Evolutionary conservation across 768 basidiomycete genomes (phyloP).

Genomic region (Exsudoporus frostii): DNA sequence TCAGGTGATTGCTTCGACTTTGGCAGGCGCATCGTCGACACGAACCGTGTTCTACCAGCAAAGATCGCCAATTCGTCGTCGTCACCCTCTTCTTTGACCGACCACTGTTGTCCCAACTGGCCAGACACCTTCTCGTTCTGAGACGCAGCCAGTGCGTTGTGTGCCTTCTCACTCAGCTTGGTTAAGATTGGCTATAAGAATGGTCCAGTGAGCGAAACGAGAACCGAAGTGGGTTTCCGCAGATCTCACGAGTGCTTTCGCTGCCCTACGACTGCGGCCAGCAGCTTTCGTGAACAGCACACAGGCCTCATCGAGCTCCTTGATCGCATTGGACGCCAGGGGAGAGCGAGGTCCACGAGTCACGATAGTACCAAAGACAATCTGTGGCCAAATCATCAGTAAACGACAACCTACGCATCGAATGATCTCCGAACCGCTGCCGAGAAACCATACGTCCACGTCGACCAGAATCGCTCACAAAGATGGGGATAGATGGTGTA

Average conservation of each 20-base stretch:
- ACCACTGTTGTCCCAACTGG: slow-evolving; percentile 44
- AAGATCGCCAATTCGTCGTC: slow-evolving; percentile 69
- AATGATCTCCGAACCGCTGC: slow-evolving; percentile 41
- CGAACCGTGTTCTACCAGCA: slow-evolving; percentile 62
- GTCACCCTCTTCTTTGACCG: slow-evolving; percentile 47
- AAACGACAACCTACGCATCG: not conserved
- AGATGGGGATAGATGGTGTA: slow-evolving; percentile 45
- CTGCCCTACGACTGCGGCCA: slow-evolving; percentile 54
- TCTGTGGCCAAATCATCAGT: slow-evolving; percentile 35
- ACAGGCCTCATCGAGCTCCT: slow-evolving; percentile 66
- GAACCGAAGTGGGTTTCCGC: not conserved
- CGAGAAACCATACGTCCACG: slow-evolving; percentile 61
- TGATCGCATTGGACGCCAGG: slow-evolving; percentile 62
- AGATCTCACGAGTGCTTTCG: slow-evolving; percentile 59
- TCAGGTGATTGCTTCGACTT: slow-evolving; percentile 16
- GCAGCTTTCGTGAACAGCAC: slow-evolving; percentile 64
- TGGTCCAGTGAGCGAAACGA: not conserved
- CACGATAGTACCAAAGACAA: slow-evolving; percentile 78
- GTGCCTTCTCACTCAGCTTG: slow-evolving; percentile 64
- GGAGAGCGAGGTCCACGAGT: slow-evolving; percentile 69
- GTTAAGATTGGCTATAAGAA: slow-evolving; percentile 48
- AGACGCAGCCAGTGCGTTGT: slow-evolving; percentile 46
- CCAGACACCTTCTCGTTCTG: slow-evolving; percentile 33
- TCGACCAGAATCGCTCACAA: slow-evolving; percentile 54
- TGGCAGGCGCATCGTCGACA: slow-evolving; percentile 43